Percentiles rank a stretch among this genome's conserved stretches.
Evolutionary conservation across 164 flowering plant species (phyloP).

Genomic region (Magnolia officinalis): DNA sequence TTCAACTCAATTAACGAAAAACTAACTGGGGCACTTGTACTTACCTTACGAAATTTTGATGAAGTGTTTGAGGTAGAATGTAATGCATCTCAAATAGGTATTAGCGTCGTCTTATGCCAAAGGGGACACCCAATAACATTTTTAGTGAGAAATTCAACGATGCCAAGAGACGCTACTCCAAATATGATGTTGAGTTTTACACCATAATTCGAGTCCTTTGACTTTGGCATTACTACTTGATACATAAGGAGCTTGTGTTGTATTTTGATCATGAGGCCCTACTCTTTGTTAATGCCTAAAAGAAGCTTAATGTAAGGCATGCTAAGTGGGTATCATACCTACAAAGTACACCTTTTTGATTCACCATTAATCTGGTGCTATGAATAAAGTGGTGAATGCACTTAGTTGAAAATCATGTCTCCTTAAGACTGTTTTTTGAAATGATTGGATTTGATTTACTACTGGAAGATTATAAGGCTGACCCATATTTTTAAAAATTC

Average conservation of each 20-base stretch:
- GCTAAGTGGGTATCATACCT: slow-evolving; percentile 1
- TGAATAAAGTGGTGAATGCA: background rate
- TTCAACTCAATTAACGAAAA: background rate
- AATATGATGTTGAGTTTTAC: background rate
- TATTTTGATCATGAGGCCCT: background rate
- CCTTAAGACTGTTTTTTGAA: background rate
- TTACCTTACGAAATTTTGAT: background rate
- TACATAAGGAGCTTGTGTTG: background rate
- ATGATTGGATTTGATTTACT: background rate
- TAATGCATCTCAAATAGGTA: background rate
- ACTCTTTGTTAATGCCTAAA: background rate
- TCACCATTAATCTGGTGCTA: background rate
- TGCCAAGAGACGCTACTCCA: background rate
- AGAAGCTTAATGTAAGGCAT: background rate
- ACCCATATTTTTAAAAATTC: background rate
- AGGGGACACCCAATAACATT: background rate
- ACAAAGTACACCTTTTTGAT: background rate
- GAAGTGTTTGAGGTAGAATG: background rate
- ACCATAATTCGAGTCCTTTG: background rate
- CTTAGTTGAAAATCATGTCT: background rate
- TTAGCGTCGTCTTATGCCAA: background rate
- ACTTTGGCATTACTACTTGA: background rate
- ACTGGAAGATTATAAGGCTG: background rate
- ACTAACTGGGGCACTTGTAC: background rate
- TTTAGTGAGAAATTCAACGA: slow-evolving; percentile 4